Conservation (phyloP, 176 grass and related monocot genomes). For the Neostapfia colusana region DNA sequence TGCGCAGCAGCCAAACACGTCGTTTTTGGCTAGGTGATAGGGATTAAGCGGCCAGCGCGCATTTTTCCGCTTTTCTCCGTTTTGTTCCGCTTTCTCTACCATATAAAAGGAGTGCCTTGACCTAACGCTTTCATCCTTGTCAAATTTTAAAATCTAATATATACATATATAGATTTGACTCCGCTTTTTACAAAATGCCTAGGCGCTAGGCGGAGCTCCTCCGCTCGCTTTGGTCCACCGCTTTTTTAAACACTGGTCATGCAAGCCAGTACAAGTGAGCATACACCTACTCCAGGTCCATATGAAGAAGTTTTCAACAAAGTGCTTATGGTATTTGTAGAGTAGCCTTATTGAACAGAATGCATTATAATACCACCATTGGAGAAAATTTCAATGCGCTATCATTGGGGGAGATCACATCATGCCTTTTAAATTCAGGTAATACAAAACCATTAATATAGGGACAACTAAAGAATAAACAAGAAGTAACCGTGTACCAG, state of each 20-base stretch:
- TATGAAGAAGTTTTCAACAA: not conserved
- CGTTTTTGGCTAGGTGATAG: too few relatives aligned
- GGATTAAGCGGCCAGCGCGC: too few relatives aligned
- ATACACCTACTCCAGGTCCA: slow-evolving; percentile 3
- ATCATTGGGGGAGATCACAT: not conserved
- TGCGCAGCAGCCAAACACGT: not conserved
- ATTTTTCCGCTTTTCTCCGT: too few relatives aligned
- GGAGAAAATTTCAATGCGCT: not conserved
- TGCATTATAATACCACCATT: not conserved
- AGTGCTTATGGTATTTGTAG: not conserved
- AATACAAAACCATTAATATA: not conserved
- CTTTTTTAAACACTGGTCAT: not conserved
- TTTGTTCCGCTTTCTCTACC: too few relatives aligned
- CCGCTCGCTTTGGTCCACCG: not conserved
- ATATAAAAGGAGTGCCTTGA: too few relatives aligned
- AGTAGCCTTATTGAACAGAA: not conserved
- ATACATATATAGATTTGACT: too few relatives aligned
- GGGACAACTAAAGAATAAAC: not conserved
- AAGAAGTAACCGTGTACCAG: not conserved
- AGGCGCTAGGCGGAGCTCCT: too few relatives aligned
- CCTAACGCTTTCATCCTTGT: too few relatives aligned
- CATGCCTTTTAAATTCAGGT: not conserved
- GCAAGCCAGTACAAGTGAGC: not conserved
- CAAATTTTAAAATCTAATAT: too few relatives aligned
- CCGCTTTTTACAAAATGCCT: too few relatives aligned